Conservation (phyloP, 495 filamentous ascomycete genomes). For the Xylaria nigripes region DNA sequence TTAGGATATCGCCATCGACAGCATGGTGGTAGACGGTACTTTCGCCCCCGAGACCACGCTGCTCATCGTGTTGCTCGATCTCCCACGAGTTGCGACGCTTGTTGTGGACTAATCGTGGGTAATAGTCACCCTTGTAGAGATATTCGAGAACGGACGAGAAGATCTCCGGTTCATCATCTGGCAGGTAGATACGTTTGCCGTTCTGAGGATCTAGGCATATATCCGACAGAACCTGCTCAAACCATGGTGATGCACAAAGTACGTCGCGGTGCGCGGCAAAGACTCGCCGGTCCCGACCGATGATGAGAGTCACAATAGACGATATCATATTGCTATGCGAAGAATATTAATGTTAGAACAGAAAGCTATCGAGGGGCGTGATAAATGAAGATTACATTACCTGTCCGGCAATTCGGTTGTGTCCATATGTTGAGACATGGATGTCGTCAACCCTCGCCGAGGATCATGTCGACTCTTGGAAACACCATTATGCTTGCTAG, state of each 20-base stretch:
- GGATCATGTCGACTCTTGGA: constrained; percentile 38
- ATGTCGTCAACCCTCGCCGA: constrained; percentile 34
- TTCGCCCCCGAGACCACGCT: constrained; percentile 43
- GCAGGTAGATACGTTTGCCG: constrained; percentile 63
- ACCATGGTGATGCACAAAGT: constrained; percentile 69
- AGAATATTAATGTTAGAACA: constrained; percentile 3
- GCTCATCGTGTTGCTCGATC: constrained; percentile 49
- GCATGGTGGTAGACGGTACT: constrained; percentile 62
- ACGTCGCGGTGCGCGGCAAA: constrained; percentile 89
- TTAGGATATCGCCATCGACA: constrained; percentile 61
- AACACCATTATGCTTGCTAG: constrained; percentile 35
- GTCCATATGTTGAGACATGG: constrained; percentile 20
- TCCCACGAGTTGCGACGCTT: constrained; percentile 60
- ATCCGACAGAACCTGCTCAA: constrained; percentile 51
- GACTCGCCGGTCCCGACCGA: constrained; percentile 70
- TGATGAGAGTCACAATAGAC: constrained; percentile 67
- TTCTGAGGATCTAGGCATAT: constrained; percentile 55
- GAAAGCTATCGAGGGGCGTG: neutral
- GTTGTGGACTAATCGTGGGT: constrained; percentile 64
- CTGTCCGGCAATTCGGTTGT: constrained; percentile 29
- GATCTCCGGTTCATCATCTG: constrained; percentile 79
- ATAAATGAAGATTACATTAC: constrained; percentile 7
- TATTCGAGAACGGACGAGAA: constrained; percentile 88
- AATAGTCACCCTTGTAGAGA: constrained; percentile 90
- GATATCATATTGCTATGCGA: constrained; percentile 50